Evolutionary conservation across 805 yeast genomes (phyloP).

Genomic region (Candida awuae): DNA sequence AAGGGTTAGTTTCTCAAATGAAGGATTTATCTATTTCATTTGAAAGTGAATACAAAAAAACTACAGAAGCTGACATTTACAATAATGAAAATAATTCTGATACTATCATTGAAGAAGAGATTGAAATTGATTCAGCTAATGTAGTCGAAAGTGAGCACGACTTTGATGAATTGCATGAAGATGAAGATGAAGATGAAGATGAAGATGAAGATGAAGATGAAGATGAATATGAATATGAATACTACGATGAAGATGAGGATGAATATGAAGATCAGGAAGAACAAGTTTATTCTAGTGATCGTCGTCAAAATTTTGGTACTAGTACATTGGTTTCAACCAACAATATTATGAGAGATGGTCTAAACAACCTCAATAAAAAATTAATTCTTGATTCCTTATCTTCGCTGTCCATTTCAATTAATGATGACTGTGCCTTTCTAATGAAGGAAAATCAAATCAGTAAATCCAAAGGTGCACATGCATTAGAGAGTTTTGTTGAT

Average conservation of each 20-base stretch:
- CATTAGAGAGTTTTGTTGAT: slow-evolving; percentile 23
- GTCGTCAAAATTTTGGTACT: too few species aligned
- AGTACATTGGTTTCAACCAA: too few species aligned
- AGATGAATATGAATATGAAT: slow-evolving; percentile 20
- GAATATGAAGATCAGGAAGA: slow-evolving; percentile 9
- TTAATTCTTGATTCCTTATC: slow-evolving; percentile 4
- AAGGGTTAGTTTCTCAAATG: slow-evolving; percentile 59
- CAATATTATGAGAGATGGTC: slow-evolving; percentile 11
- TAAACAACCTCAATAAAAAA: slow-evolving; percentile 8
- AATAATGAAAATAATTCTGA: too few species aligned
- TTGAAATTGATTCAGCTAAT: neutral
- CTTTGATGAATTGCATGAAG: slow-evolving; percentile 15
- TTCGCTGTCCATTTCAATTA: slow-evolving; percentile 5
- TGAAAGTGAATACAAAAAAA: slow-evolving; percentile 18
- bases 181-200: slow-evolving; percentile 18
- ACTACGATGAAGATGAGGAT: slow-evolving; percentile 25
- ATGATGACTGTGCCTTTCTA: slow-evolving; percentile 17
- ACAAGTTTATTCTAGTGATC: too few species aligned
- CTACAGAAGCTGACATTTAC: too few species aligned
- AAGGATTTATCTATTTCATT: slow-evolving; percentile 19
- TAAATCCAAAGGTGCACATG: slow-evolving; percentile 23
- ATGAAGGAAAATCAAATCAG: slow-evolving; percentile 17
- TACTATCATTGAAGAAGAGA: too few species aligned
- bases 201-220: slow-evolving; percentile 20
- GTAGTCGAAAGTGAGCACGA: slow-evolving; percentile 13